These are phyloP conservation scores for Dactylella cylindrospora DNA, from an alignment of 2,329 filamentous ascomycete species.

Conservation along the genomic window DNA sequence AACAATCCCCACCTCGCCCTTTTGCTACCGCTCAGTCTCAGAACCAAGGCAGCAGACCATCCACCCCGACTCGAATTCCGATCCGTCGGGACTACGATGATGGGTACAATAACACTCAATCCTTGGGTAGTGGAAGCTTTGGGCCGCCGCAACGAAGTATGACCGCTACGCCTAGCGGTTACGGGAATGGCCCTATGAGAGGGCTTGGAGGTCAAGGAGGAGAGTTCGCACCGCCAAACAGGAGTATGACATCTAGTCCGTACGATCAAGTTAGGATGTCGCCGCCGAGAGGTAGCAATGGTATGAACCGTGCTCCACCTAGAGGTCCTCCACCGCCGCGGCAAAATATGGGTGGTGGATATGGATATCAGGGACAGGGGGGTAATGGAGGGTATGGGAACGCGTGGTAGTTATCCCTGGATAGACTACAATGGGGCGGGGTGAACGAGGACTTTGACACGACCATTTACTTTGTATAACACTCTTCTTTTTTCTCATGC, in stretches of 20 bases:
- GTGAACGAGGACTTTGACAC: too few relatives aligned
- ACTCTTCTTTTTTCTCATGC: too few relatives aligned
- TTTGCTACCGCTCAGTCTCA: slow-evolving; percentile 21
- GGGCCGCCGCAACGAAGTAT: slow-evolving; percentile 18
- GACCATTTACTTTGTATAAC: too few relatives aligned
- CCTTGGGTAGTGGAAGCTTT: slow-evolving; percentile 4
- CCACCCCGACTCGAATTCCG: slow-evolving; percentile 26
- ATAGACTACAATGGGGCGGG: too few relatives aligned
- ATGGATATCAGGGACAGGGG: background rate
- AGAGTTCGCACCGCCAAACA: slow-evolving; percentile 7
- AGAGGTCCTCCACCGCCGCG: background rate
- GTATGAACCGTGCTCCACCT: background rate
- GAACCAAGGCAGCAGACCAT: slow-evolving; percentile 21
- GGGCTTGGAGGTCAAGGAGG: background rate
- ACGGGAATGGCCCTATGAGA: background rate
- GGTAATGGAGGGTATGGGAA: background rate
- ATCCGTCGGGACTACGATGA: slow-evolving; percentile 24
- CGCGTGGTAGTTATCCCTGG: too few relatives aligned
- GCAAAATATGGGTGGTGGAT: background rate
- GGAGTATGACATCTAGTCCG: slow-evolving; percentile 25
- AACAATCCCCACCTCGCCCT: too few relatives aligned
- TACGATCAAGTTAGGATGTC: slow-evolving; percentile 12
- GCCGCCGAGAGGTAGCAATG: slow-evolving; percentile 25
- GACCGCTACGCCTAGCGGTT: slow-evolving; percentile 20
- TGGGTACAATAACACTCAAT: slow-evolving; percentile 12